phyloP scores from a whole-genome alignment of 192 early-diverging fungal genomes.

The Chytriomyces hyalinus region DNA sequence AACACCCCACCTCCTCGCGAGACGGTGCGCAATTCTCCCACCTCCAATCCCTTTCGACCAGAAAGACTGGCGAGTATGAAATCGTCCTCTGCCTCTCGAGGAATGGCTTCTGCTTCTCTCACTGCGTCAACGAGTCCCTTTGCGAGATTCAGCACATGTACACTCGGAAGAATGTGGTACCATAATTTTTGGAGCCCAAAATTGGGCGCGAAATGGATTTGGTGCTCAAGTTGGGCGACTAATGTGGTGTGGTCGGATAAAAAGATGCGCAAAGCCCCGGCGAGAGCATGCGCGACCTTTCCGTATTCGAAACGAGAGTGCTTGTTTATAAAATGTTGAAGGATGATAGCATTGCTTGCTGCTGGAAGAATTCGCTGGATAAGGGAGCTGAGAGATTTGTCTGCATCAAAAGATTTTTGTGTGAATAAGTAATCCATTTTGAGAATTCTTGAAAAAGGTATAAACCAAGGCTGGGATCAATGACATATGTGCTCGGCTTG shows the following conservation, averaged over 20 bases:
- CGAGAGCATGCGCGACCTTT: slow-evolving; percentile 87
- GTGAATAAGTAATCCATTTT: not conserved
- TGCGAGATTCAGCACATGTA: slow-evolving; percentile 62
- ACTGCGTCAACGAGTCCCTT: slow-evolving; percentile 58
- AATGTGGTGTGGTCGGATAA: slow-evolving; percentile 83
- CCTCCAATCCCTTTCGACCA: not conserved
- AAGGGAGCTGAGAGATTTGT: slow-evolving; percentile 65
- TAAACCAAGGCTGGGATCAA: slow-evolving; percentile 6
- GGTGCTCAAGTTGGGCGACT: slow-evolving; percentile 89
- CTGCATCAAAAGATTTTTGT: slow-evolving; percentile 13
- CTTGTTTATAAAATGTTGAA: slow-evolving; percentile 77
- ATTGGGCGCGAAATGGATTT: slow-evolving; percentile 65
- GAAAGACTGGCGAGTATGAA: slow-evolving; percentile 1
- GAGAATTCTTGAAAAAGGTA: slow-evolving; percentile 8
- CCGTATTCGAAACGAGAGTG: slow-evolving; percentile 82
- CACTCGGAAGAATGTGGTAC: slow-evolving; percentile 84
- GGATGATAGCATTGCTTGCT: slow-evolving; percentile 72
- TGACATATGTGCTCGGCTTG: not conserved
- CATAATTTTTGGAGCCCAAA: slow-evolving; percentile 93
- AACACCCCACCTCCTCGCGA: slow-evolving; percentile 77
- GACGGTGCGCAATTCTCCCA: slow-evolving; percentile 6
- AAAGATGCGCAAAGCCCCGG: slow-evolving; percentile 76
- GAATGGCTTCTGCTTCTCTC: slow-evolving; percentile 37
- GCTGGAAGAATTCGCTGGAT: slow-evolving; percentile 80
- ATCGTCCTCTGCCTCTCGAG: slow-evolving; percentile 45